Base-by-base conservation (phyloP, 2,329 filamentous ascomycete species). In the Aspergillus udagawae region DNA sequence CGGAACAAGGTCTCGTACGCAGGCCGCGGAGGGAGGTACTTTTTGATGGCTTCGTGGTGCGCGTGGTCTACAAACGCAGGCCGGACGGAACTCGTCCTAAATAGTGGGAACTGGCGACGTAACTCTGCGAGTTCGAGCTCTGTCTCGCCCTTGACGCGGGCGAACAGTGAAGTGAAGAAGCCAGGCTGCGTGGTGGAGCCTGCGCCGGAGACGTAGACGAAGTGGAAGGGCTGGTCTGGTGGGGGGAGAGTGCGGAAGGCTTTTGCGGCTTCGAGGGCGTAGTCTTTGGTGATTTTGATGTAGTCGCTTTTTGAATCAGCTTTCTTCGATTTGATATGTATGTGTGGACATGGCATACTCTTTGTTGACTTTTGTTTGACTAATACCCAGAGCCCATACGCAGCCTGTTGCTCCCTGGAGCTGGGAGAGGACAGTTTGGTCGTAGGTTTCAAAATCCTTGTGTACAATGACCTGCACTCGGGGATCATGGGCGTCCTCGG, bases 341-440 rank as follows among this genome's bases (percentile, higher is more conserved):
- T 25, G 23, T 2, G 3, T 25, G 23, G 23, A 25, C 23, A 27
- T 17, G 25, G n/a, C 1, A 38, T 66, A 86, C 80, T 86, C 83
- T 59, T 82, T 83, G 59, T 67, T 67, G 6, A 89, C 86, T 42
- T 80, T 74, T 17, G 71, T 84, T 65, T 86, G 82, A 60, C 82
- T 85, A 49, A 86, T 84, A 0, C 89, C 88, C 67, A 87, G 77
- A 0, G 89, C 88, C 89, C 89, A 92, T 1, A 92, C 85, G 55
- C 85, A 88, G 2, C 86, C 88, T 5, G 81, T 75, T 0, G 88
- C 89, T 27, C 83, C 88, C 53, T 80, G 77, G 0, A 92, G 77
- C 67, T 86, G 77, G 1, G 74, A 70, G 10, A 91, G 78, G 2
- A 91, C 63, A 0, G 77, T 75, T 0, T 79, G 63, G 29, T 52